These are phyloP conservation scores for Oryza australiensis DNA, from an alignment of 176 grass and related monocot species.

Conservation along the genomic window DNA sequence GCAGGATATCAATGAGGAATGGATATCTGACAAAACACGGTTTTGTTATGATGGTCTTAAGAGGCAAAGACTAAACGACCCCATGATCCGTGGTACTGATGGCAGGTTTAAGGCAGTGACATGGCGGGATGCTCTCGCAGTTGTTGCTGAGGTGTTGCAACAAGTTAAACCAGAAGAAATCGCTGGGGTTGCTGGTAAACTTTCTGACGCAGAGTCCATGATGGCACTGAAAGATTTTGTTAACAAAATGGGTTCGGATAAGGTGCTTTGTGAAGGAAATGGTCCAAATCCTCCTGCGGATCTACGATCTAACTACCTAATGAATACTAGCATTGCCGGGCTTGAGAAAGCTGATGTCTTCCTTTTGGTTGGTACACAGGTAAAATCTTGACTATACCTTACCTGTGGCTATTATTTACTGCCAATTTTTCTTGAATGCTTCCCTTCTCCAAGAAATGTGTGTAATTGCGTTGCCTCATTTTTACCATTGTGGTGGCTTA, in stretches of 20 bases:
- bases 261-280: constrained; percentile 87
- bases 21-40: constrained; percentile 99
- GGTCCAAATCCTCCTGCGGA: constrained; percentile 78
- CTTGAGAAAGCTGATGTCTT: constrained; percentile 97
- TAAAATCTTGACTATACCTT: constrained; percentile 31
- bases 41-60: constrained; percentile 98
- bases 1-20: constrained; percentile 99
- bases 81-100: constrained; percentile 96
- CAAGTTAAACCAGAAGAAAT: constrained; percentile 92
- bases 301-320: constrained; percentile 80
- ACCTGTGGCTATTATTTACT: not conserved
- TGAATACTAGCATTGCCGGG: constrained; percentile 84
- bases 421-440: constrained; percentile 26
- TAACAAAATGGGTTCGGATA: constrained; percentile 93
- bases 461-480: not conserved
- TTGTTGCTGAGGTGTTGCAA: constrained; percentile 83
- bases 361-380: constrained; percentile 97
- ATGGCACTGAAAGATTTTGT: constrained; percentile 97
- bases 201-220: constrained; percentile 99
- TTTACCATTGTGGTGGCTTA: not conserved
- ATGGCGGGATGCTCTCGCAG: constrained; percentile 85
- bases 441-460: not conserved
- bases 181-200: constrained; percentile 86
- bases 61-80: constrained; percentile 97
- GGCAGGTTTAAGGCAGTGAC: constrained; percentile 86